Conservation (phyloP, 2,329 filamentous ascomycete genomes). For the Monosporascus sp. region DNA sequence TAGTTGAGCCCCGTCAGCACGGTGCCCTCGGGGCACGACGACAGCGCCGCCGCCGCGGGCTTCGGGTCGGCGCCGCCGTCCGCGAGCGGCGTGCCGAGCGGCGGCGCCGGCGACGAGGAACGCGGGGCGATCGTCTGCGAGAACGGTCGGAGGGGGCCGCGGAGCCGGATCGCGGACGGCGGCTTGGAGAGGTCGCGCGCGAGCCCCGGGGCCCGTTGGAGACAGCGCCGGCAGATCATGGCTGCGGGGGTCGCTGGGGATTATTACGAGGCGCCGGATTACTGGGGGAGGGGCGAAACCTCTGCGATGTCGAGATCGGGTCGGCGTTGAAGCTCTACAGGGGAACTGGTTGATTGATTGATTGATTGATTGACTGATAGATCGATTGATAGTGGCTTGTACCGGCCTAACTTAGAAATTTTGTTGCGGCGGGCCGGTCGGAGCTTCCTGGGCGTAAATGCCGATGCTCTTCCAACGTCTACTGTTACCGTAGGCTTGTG, state of each 20-base stretch:
- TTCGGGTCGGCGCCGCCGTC: constrained; percentile 11
- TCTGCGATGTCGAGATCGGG: not conserved
- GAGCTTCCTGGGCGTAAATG: constrained; percentile 20
- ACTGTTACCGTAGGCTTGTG: too few relatives aligned
- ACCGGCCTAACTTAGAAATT: constrained; percentile 27
- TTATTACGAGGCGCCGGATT: not conserved
- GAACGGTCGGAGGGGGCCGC: constrained; percentile 30
- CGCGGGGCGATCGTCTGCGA: constrained; percentile 29
- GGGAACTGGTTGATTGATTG: constrained; percentile 2
- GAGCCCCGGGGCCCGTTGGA: constrained; percentile 39
- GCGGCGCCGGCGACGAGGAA: constrained; percentile 26
- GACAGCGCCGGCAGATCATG: constrained; percentile 44
- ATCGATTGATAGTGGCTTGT: constrained; percentile 3
- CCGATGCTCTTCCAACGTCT: constrained; percentile 8
- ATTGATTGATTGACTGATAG: not conserved
- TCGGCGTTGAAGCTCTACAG: constrained; percentile 1
- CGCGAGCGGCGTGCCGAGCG: constrained; percentile 23
- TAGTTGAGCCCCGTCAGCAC: constrained; percentile 71
- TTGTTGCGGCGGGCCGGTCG: constrained; percentile 19
- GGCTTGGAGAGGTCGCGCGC: constrained; percentile 12
- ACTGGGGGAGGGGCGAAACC: not conserved
- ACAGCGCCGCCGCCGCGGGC: constrained; percentile 24
- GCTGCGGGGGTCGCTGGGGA: not conserved
- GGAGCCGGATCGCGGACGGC: constrained; percentile 8
- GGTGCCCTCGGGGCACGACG: constrained; percentile 62